Conservation (phyloP, 257 asterid species). For the Solanum clarkiae region DNA sequence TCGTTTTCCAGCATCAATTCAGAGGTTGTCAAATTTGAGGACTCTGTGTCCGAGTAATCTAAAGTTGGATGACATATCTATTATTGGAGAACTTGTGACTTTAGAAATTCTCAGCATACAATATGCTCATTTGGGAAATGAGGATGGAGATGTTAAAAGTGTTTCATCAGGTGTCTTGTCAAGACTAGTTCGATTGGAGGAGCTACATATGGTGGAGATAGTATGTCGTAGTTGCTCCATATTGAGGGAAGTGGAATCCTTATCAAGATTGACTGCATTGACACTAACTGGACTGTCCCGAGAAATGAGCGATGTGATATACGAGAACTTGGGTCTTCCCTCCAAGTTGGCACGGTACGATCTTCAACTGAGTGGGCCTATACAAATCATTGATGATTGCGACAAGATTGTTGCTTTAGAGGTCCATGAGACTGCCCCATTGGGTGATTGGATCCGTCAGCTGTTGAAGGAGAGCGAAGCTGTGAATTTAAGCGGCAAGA, state of each 20-base stretch:
- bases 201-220: background rate
- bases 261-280: background rate
- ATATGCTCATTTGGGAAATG: rapidly evolving
- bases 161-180: background rate
- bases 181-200: background rate
- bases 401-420: background rate
- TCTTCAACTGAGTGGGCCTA: background rate
- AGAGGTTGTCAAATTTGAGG: background rate
- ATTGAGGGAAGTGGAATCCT: background rate
- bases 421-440: background rate
- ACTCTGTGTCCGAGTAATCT: background rate
- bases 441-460: background rate
- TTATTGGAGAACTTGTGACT: background rate
- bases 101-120: background rate
- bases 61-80: background rate
- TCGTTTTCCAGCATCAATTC: background rate
- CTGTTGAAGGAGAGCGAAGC: background rate
- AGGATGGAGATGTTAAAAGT: too few species aligned
- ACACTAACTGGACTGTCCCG: background rate
- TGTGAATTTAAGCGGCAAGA: background rate
- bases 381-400: background rate
- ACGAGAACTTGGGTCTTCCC: background rate
- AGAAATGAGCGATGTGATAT: background rate
- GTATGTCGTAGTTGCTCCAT: background rate
- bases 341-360: background rate